Conservation (phyloP, 805 yeast species). For the Pichia heedii region DNA sequence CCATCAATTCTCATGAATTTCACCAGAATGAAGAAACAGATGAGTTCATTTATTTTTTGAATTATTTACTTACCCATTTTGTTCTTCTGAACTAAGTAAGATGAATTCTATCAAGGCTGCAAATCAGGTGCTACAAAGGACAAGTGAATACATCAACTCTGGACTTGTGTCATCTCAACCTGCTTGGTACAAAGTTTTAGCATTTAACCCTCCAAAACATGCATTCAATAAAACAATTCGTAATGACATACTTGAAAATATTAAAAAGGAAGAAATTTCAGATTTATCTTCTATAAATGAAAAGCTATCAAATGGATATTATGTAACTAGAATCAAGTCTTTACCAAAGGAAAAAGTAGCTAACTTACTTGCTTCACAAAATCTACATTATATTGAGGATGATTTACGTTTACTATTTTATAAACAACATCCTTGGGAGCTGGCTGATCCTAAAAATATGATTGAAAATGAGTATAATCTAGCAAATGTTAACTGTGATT, state of each 20-base stretch:
- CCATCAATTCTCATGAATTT: too few relatives aligned
- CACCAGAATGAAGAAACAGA: neutral
- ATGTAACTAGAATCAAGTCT: constrained; percentile 39
- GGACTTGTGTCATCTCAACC: constrained; percentile 71
- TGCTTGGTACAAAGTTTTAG: constrained; percentile 82
- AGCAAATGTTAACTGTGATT: constrained; percentile 48
- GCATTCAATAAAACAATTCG: constrained; percentile 42
- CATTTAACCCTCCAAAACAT: constrained; percentile 69
- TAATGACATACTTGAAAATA: constrained; percentile 20
- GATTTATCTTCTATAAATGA: constrained; percentile 11
- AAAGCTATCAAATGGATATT: constrained; percentile 18
- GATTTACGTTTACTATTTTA: constrained; percentile 73
- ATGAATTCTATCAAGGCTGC: constrained; percentile 78
- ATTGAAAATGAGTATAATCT: constrained; percentile 61
- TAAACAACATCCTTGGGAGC: constrained; percentile 96
- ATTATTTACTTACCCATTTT: too few relatives aligned
- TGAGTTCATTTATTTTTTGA: neutral
- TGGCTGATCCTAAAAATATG: constrained; percentile 78
- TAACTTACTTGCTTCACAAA: constrained; percentile 42
- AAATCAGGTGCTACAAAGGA: constrained; percentile 65
- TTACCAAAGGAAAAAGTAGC: constrained; percentile 25
- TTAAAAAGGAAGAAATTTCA: constrained; percentile 17
- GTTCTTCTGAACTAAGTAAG: neutral
- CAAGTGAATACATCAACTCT: constrained; percentile 64
- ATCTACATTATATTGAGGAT: constrained; percentile 62